These are phyloP conservation scores for Hygrophorus russula DNA, from an alignment of 768 basidiomycete genomes.

Conservation along the genomic window DNA sequence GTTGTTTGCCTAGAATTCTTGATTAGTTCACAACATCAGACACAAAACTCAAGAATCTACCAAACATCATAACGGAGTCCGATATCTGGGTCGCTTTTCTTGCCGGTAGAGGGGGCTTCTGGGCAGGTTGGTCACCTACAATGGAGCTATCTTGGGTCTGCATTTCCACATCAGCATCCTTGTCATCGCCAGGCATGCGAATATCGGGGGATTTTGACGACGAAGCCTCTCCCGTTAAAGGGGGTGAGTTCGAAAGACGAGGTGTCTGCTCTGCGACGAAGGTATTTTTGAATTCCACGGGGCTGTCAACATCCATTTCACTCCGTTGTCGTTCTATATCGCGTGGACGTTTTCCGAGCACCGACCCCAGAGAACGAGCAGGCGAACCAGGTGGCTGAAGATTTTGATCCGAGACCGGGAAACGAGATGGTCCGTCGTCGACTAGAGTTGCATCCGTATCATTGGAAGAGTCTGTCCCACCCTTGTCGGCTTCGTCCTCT, in stretches of 20 bases:
- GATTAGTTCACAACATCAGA: background rate
- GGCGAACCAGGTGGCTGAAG: slow-evolving; percentile 17
- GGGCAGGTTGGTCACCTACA: background rate
- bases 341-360: slow-evolving; percentile 62
- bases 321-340: slow-evolving; percentile 31
- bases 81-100: slow-evolving; percentile 39
- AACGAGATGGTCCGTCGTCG: slow-evolving; percentile 48
- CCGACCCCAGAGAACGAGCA: slow-evolving; percentile 32
- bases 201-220: slow-evolving; percentile 1
- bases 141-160: background rate
- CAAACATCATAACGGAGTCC: slow-evolving; percentile 86
- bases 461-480: slow-evolving; percentile 71
- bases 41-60: slow-evolving; percentile 26
- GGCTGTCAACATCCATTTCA: slow-evolving; percentile 48
- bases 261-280: slow-evolving; percentile 22
- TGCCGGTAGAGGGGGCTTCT: slow-evolving; percentile 46
- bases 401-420: slow-evolving; percentile 15
- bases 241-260: slow-evolving; percentile 17
- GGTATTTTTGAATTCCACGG: slow-evolving; percentile 24
- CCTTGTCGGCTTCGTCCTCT: slow-evolving; percentile 64
- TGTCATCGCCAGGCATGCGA: slow-evolving; percentile 15
- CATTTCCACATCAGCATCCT: slow-evolving; percentile 28
- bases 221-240: slow-evolving; percentile 4
- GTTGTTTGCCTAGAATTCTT: slow-evolving; percentile 64
- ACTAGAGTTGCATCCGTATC: slow-evolving; percentile 86